Conservation (phyloP, 768 basidiomycete species). For the Polyporus arcularius region DNA sequence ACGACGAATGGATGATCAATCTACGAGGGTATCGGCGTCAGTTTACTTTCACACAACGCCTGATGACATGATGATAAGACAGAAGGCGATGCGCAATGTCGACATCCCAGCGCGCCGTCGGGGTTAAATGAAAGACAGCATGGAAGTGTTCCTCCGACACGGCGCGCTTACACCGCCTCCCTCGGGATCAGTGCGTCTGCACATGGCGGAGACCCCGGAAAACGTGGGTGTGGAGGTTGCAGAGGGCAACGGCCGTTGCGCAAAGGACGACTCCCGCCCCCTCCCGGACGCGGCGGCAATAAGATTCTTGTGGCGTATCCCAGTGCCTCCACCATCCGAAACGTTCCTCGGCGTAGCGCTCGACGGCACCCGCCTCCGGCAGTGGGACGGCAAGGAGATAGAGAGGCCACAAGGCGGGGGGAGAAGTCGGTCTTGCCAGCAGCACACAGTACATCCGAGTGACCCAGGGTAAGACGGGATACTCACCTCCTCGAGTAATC, state of each 20-base stretch:
- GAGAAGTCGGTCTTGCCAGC: background rate
- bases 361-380: background rate
- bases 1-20: constrained; percentile 90
- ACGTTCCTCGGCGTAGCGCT: background rate
- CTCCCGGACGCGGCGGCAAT: too few species aligned
- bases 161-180: too few species aligned
- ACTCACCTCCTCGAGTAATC: constrained; percentile 85
- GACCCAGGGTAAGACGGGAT: constrained; percentile 8
- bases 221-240: too few species aligned
- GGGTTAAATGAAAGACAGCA: too few species aligned
- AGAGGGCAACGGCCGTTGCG: too few species aligned
- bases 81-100: background rate
- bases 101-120: too few species aligned
- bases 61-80: background rate
- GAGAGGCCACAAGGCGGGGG: background rate
- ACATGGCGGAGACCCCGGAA: too few species aligned
- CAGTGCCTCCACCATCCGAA: background rate
- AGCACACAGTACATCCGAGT: background rate
- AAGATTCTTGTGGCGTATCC: background rate
- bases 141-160: too few species aligned
- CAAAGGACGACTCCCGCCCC: too few species aligned
- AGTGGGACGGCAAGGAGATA: background rate
- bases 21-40: constrained; percentile 36
- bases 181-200: too few species aligned
- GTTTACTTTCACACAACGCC: background rate